Base-by-base conservation (phyloP, 345 rosid species). In the Melaleuca alternifolia region DNA sequence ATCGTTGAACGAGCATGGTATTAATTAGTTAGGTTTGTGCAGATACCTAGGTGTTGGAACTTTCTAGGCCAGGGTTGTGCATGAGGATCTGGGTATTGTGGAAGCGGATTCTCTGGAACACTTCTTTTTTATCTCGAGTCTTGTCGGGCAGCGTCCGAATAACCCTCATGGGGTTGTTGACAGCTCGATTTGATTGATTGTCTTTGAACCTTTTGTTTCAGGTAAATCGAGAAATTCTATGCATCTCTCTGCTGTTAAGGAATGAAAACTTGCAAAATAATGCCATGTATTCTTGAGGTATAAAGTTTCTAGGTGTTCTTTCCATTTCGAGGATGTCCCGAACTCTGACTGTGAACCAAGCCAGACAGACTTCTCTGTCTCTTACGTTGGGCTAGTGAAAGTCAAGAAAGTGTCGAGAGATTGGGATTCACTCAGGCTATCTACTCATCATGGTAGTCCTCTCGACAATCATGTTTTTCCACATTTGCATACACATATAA, bases 41-140 rank as follows among this genome's bases (percentile, higher is more conserved):
- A 50, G 84, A 33, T 71, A 37, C 56, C 81, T 83, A 83, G 54
- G 33, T 83, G 84, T 83, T 51, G 84, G 84, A 30, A 48, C 44
- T 52, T 83, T 83, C 54, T 82, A 82, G 84, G 84, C 84, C 84
- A 26, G 84, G 84, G 52, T 82, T 82, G 84, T 82, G 84, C 84
- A 82, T 48, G 84, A 82, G 84, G 84, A 82, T 82, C 54, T 82
- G 56, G 41, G 84, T 24, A 82, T 50, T 50, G 21, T 82, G 30
- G 84, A 48, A 52, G 54, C 50, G 84, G 84, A 23, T n/a, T 52
- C 54, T 50, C 24, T 82, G 54, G 56, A 82, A 48, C 37, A 14
- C 10, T 82, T 82, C 24, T 82, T n/a, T n/a, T 50, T 71, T 10
- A 18, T 71, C 81, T 71, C 44, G 14, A 37, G 48, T 71, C 81